phyloP scores from a whole-genome alignment of 2,329 filamentous ascomycete genomes.

The Blastomyces parvus region DNA sequence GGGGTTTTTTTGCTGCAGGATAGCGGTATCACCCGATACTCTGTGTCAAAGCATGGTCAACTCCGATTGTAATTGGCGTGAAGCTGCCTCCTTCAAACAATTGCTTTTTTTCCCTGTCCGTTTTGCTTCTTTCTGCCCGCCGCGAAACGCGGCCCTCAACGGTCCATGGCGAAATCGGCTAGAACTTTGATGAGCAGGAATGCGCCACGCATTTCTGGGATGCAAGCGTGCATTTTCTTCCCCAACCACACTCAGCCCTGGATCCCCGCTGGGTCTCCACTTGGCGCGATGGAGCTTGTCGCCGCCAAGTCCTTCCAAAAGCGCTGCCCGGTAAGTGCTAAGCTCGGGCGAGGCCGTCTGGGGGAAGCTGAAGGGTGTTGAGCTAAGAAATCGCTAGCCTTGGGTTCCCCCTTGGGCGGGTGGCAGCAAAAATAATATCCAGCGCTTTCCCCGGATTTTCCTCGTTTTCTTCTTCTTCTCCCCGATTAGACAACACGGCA shows the following conservation, averaged over 20 bases:
- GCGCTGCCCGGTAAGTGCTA: not conserved
- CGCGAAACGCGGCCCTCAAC: not conserved
- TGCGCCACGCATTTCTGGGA: not conserved
- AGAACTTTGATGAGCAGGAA: not conserved
- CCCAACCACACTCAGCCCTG: not conserved
- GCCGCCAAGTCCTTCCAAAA: not conserved
- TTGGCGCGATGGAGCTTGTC: not conserved
- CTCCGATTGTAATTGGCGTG: not conserved
- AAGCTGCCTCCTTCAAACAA: not conserved
- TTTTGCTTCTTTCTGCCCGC: not conserved
- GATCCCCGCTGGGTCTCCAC: not conserved
- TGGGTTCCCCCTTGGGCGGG: not conserved
- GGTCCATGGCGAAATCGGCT: not conserved
- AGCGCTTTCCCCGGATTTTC: not conserved
- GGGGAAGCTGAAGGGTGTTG: not conserved
- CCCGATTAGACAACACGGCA: not conserved
- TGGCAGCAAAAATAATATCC: not conserved
- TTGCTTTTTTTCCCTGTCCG: not conserved
- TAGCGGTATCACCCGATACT: conserved; percentile 4
- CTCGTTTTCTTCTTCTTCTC: not conserved
- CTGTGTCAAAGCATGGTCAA: not conserved
- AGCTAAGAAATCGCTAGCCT: not conserved
- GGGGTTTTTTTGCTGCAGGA: not conserved
- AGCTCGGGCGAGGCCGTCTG: not conserved
- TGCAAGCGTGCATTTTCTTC: not conserved